Conservation (phyloP, 2,329 filamentous ascomycete genomes). For the Scorias spongiosa region DNA sequence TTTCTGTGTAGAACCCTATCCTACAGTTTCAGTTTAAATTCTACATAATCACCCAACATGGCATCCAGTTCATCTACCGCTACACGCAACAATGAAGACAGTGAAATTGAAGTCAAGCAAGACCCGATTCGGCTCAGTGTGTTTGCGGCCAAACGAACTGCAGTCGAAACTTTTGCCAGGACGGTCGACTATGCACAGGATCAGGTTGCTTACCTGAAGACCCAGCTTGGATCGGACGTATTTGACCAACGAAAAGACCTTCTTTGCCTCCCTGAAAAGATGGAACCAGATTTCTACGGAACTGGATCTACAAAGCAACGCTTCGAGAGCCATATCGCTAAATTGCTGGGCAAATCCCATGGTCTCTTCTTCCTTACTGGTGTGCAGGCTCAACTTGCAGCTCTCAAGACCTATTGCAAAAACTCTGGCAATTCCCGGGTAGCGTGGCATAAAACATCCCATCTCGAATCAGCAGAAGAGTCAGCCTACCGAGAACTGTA, state of each 20-base stretch:
- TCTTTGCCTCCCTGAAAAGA: conserved; percentile 5
- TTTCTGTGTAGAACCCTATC: too few relatives aligned
- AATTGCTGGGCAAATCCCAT: conserved; percentile 8
- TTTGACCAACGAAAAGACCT: conserved; percentile 5
- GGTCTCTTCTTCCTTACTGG: conserved; percentile 13
- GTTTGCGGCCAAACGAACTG: not conserved
- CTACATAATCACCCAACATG: too few relatives aligned
- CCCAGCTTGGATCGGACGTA: conserved; percentile 3
- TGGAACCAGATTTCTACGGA: conserved; percentile 9
- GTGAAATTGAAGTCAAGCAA: not conserved
- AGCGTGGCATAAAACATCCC: conserved; percentile 10
- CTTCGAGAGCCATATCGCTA: conserved; percentile 10
- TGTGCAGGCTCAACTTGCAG: conserved; percentile 10
- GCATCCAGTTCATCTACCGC: too few relatives aligned
- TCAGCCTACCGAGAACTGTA: conserved; percentile 6
- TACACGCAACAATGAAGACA: not conserved
- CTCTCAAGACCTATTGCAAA: conserved; percentile 8
- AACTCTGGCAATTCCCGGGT: conserved; percentile 2
- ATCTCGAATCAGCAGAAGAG: conserved; percentile 9
- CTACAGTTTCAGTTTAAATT: too few relatives aligned
- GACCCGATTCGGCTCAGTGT: not conserved
- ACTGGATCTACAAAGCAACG: conserved; percentile 6
- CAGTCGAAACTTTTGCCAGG: not conserved
- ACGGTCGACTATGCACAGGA: conserved; percentile 4
- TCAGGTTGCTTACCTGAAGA: conserved; percentile 5